Base-by-base conservation (phyloP, 371 early-diverging fungal genomes). In the Vairimorpha necatrix region DNA sequence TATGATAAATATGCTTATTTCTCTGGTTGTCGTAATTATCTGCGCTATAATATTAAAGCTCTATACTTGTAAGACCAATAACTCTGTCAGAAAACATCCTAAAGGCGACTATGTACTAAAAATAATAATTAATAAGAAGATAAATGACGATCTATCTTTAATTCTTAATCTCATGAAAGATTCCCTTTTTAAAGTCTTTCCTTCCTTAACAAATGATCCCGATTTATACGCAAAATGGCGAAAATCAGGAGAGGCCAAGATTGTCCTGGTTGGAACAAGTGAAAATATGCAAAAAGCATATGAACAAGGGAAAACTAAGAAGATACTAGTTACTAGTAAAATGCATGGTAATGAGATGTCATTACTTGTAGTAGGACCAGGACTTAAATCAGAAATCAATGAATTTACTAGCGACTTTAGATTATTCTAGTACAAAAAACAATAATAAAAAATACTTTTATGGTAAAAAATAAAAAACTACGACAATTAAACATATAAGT, bases 371-470 rank as follows among this genome's bases (percentile, higher is more conserved):
- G 20, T 63, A 14, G 63, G 63, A n/a, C 63, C 63, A 63, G 63
- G 63, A 38, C 20, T 63, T 9, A 63, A 63, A 38, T 4, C 20
- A 1, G 20, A 36, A 14, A 63, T 63, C 22, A 69, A 78, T 61
- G 33, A 58, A 38, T 47, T 73, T 53, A 73, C 78, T 20, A 72
- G 68, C 20, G 20, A 74, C n/a, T 67, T 78, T 28, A 78, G 48
- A 53, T 61, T 78, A 34, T 50, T 68, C 30, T 78, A 73, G 73
- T 26, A 16, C 13, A 48, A 72, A 38, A 38, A 42, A 42, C n/a
- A n/a, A n/a, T n/a, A n/a, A n/a, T n/a, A n/a, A n/a, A n/a, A n/a
- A n/a, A n/a, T n/a, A n/a, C n/a, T n/a, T n/a, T n/a, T n/a, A n/a
- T n/a, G n/a, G n/a, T n/a, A n/a, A n/a, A n/a, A n/a, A n/a, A n/a